Evolutionary conservation across 23 red algal species (phyloP), one percentile per base, ranked within the genome.

Genomic region (Gracilaria vermiculophylla): DNA sequence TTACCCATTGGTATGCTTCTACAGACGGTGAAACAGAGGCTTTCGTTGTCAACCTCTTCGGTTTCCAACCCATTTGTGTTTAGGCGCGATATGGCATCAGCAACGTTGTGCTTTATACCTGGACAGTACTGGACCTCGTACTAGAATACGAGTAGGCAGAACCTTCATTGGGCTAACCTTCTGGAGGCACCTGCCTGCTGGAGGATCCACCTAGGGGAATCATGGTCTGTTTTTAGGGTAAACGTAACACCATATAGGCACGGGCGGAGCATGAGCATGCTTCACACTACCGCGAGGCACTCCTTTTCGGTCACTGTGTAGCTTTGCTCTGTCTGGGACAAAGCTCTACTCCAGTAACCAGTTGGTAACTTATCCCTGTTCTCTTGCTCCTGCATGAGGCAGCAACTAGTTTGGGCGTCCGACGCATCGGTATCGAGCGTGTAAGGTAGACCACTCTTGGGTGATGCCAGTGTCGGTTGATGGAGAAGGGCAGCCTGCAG

Each of bases 271-370:
- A 47, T 8, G 6, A 12, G 12, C 43, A 47, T 47, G 43, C 43
- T 47, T 12, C 43, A 47, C 12, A 47, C 43, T 12, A 47, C 43
- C 6, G 43, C 43, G 43, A 47, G 43, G 43, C 43, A 47, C 12
- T 47, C 43, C 12, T 40, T 69, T 25, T 84, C 55, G 6, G 53
- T 33, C 6, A 36, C 37, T 10, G 33, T 32, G 53, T 84, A 84
- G 14, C 17, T 47, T 2, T 41, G 37, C 25, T 84, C 55, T 9
- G 55, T 24, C 36, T 40, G 25, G 7, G 27, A 7, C 7, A 84
- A 56, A 4, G 8, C 31, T 40, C 80, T 60, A 41, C 34, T 66
- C 52, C 37, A 84, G 60, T 84, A 84, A 31, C 80, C 80, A 21
- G 70, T 56, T 47, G 80, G 80, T 36, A 7, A 23, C 10, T 23